Conservation (phyloP, 352 stramenopile species). For the Globisporangium perplexum region DNA sequence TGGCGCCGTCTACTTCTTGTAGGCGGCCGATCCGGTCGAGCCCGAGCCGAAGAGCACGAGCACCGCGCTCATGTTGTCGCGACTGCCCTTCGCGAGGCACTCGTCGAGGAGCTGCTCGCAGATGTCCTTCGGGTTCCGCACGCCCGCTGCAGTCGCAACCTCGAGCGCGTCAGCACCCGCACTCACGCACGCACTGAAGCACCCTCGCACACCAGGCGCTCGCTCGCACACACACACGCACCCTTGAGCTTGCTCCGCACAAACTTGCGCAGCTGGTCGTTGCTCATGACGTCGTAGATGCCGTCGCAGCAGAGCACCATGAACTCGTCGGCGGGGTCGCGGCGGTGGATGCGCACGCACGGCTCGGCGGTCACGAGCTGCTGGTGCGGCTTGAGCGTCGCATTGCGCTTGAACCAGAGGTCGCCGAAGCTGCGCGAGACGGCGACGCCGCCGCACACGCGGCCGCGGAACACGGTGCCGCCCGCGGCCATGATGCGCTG, state of each 20-base stretch:
- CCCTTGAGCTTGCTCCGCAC: slow-evolving; percentile 73
- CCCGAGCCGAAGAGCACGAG: slow-evolving; percentile 67
- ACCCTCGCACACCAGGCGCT: no score
- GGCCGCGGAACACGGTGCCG: slow-evolving; percentile 78
- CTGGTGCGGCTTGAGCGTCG: slow-evolving; percentile 68
- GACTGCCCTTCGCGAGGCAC: slow-evolving; percentile 73
- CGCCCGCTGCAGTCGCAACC: slow-evolving; percentile 6
- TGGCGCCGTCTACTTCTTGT: slow-evolving; percentile 6
- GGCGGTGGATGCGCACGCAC: slow-evolving; percentile 69
- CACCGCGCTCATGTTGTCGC: slow-evolving; percentile 87
- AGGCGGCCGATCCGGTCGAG: slow-evolving; percentile 15
- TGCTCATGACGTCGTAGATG: slow-evolving; percentile 94
- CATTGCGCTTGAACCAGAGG: slow-evolving; percentile 87
- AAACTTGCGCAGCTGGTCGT: slow-evolving; percentile 91
- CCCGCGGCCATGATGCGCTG: slow-evolving; percentile 79
- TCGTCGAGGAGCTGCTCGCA: slow-evolving; percentile 77
- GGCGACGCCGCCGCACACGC: slow-evolving; percentile 79
- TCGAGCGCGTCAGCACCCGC: not conserved
- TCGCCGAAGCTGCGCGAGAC: slow-evolving; percentile 85
- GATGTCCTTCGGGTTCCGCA: slow-evolving; percentile 55
- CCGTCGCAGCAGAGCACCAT: slow-evolving; percentile 91
- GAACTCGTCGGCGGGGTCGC: slow-evolving; percentile 86
- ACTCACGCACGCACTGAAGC: not conserved
- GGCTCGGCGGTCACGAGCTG: slow-evolving; percentile 84
- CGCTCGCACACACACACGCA: slow-evolving; percentile 8